Evolutionary conservation across 1,284 basidiomycete species (phyloP).

Genomic region (Sanghuangporus sanghuang): DNA sequence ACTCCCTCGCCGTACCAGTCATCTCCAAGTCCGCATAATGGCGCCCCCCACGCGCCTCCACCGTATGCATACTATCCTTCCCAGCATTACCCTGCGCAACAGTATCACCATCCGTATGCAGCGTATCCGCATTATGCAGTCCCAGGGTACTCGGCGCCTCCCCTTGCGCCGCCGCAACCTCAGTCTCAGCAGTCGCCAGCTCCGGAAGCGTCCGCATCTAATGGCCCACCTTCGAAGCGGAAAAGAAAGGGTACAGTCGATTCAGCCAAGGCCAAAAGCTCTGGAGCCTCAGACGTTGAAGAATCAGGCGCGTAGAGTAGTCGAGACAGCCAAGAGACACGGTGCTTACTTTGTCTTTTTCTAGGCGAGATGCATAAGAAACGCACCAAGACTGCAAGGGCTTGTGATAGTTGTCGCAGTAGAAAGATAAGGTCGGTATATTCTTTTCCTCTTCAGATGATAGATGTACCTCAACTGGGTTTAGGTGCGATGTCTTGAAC

Average conservation of each 20-base stretch:
- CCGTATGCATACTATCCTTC: slow-evolving; percentile 32
- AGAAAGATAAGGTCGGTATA: slow-evolving; percentile 78
- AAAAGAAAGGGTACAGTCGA: slow-evolving; percentile 54
- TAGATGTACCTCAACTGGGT: neutral
- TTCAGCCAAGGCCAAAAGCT: slow-evolving; percentile 32
- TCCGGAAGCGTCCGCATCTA: slow-evolving; percentile 17
- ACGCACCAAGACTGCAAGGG: slow-evolving; percentile 85
- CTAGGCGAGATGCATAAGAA: slow-evolving; percentile 62
- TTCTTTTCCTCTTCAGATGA: slow-evolving; percentile 24
- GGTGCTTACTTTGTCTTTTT: slow-evolving; percentile 19
- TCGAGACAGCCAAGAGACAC: neutral
- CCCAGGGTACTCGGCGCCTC: slow-evolving; percentile 48
- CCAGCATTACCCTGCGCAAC: slow-evolving; percentile 34
- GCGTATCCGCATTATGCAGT: slow-evolving; percentile 53
- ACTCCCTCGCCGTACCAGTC: slow-evolving; percentile 31
- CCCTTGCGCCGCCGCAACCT: slow-evolving; percentile 32
- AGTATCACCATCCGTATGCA: slow-evolving; percentile 45
- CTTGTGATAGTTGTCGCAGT: slow-evolving; percentile 87
- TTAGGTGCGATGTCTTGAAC: slow-evolving; percentile 71
- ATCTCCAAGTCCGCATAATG: slow-evolving; percentile 36
- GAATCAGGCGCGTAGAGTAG: slow-evolving; percentile 38
- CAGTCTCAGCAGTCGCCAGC: slow-evolving; percentile 32
- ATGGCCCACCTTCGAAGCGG: slow-evolving; percentile 45
- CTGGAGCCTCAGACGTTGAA: slow-evolving; percentile 48
- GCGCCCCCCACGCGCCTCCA: slow-evolving; percentile 25